Evolutionary conservation across 2,329 filamentous ascomycete genomes (phyloP), one percentile per base, ranked within the genome.

Genomic region (Knoxdaviesia proteae): DNA sequence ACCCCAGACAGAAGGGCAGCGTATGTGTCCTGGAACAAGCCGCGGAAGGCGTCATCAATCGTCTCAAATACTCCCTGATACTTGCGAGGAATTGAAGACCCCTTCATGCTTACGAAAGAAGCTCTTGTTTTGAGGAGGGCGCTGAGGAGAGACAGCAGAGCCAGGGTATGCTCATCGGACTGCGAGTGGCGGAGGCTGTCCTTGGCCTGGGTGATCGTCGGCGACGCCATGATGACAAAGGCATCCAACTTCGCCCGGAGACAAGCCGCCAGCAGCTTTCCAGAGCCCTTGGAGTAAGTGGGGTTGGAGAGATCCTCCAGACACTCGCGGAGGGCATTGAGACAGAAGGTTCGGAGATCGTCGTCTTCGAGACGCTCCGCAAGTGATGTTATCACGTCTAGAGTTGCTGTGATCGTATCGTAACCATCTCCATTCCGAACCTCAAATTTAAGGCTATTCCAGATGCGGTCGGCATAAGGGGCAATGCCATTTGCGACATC

Each of bases 401-500:
- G 55, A 1, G 71, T 74, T 3, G 65, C 65, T 51, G 71, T 66
- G 9, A 74, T 68, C 1, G 64, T 65, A 47, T 74, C 71, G 46
- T 68, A 64, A 6, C 71, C 62, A 46, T 76, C 71, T 8, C 71
- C 71, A 43, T 75, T 74, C 34, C 71, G 67, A 8, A 75, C 71
- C 48, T 76, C 71, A 46, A 73, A 75, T 51, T 75, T 76, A 39
- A 76, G 63, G n/a, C 69, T 70, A 32, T 61, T 60, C 71, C 71
- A 76, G 39, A 74, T 64, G 38, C 65, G 61, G 41, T 64, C 59
- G 11, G 62, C 56, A 40, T 67, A 64, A 0, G 71, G 69, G 1
- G 58, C 58, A 9, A 74, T 52, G 6, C 61, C 67, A 43, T 64
- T 56, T 34, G 63, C 56, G 0, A 65, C 58, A 36, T 66, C 55